These are phyloP conservation scores for Tetradesmus obliquus DNA, from an alignment of 139 green algal species.

Conservation along the genomic window DNA sequence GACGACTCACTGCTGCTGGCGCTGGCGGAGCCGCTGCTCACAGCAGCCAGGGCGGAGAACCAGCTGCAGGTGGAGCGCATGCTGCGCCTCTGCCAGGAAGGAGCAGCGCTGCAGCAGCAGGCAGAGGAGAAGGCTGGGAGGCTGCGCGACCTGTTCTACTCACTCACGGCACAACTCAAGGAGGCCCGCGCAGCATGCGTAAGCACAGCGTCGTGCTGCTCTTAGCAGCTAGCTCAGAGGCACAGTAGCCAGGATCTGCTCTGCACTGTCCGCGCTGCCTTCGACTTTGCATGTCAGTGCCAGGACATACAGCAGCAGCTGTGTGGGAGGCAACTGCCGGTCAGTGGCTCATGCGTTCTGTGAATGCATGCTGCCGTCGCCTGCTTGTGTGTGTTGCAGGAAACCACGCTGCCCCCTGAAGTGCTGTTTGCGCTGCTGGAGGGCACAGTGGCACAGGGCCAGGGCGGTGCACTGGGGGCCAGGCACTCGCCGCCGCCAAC, in stretches of 20 bases:
- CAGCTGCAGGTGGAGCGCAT: constrained; percentile 30
- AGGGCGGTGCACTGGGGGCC: not conserved
- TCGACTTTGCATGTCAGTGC: not conserved
- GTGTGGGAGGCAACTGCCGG: no score
- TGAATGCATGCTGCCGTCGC: not conserved
- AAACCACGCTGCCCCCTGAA: not conserved
- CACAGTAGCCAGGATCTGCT: not conserved
- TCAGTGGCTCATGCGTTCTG: not conserved
- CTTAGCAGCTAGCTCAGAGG: not conserved
- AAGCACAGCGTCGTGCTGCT: not conserved
- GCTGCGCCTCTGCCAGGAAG: not conserved
- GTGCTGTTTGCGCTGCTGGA: not conserved
- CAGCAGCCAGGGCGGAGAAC: constrained; percentile 18
- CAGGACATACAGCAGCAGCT: not conserved
- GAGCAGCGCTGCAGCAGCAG: constrained; percentile 7
- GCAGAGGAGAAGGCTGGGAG: not conserved
- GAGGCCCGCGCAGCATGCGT: not conserved
- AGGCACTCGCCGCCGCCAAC: not conserved
- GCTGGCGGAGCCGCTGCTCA: constrained; percentile 23
- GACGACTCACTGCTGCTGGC: not conserved
- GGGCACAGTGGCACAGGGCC: not conserved
- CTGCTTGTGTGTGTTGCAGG: not conserved
- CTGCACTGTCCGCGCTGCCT: not conserved
- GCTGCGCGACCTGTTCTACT: constrained; percentile 29
- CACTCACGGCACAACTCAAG: constrained; percentile 8